phyloP scores from a whole-genome alignment of 1,284 basidiomycete species.

The Ustilago bromivora region DNA sequence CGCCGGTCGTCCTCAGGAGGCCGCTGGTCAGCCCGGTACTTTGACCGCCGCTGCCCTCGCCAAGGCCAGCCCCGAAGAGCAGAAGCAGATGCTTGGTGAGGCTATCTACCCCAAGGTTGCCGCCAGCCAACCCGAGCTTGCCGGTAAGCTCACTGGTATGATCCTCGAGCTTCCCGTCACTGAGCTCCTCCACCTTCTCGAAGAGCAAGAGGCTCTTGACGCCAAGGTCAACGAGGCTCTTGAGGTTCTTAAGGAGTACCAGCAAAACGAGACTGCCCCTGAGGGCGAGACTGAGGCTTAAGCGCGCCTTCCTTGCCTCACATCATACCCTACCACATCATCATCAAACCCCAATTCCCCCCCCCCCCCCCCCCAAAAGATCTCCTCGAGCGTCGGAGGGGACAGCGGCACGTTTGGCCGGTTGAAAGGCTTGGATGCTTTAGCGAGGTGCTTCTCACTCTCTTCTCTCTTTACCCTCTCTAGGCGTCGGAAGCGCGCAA shows the following conservation, averaged over 20 bases:
- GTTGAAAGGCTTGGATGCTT: not conserved
- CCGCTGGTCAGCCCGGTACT: conserved; percentile 52
- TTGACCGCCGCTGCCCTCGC: conserved; percentile 68
- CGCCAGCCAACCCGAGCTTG: conserved; percentile 64
- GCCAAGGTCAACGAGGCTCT: conserved; percentile 69
- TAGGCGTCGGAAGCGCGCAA: not conserved
- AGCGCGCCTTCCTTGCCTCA: conserved; percentile 6
- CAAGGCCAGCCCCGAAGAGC: conserved; percentile 69
- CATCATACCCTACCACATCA: not conserved
- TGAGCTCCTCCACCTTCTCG: conserved; percentile 68
- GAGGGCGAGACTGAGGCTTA: conserved; percentile 44
- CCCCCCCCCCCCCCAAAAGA: not conserved
- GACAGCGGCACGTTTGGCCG: not conserved
- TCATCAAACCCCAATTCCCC: not conserved
- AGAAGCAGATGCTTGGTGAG: conserved; percentile 70
- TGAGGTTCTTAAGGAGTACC: conserved; percentile 68
- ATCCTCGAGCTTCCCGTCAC: conserved; percentile 69
- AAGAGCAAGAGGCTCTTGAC: conserved; percentile 67
- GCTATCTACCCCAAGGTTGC: conserved; percentile 70
- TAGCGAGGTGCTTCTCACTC: not conserved
- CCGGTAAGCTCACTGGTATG: conserved; percentile 70
- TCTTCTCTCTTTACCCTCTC: not conserved
- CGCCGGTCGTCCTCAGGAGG: conserved; percentile 43
- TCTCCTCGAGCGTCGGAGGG: conserved; percentile 12
- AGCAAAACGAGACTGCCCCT: conserved; percentile 53